Base-by-base conservation (phyloP, 2,329 filamentous ascomycete species). In the Diaporthe nobilis region DNA sequence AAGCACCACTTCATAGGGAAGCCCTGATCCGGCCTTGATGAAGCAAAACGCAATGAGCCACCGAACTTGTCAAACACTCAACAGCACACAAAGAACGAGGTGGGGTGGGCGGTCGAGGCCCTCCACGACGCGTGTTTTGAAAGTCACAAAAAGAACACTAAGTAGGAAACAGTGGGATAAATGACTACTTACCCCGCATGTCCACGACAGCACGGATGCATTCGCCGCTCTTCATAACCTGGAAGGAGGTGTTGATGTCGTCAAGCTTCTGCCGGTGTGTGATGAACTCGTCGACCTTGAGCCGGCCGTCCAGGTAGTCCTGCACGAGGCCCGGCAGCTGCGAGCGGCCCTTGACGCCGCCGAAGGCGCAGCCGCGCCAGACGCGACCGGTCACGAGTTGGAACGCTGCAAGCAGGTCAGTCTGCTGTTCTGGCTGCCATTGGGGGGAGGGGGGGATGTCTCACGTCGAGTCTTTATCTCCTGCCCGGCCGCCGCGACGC, bases 251-350 rank as follows among this genome's bases (percentile, higher is more conserved):
- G 89, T 98, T 98, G 86, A 99, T 98, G 82, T 94, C 92, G 77
- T 87, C 87, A 60, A 99, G 88, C 5, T 90, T 90, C 88, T 98
- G 95, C 81, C 96, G 92, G 88, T 99, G 97, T 44, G 97, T 99
- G 87, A 99, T 98, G 89, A 98, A 98, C 88, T 99, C 97, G 84
- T 98, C 96, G 61, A 98, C 97, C 92, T 98, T 98, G 83, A 99
- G 93, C 83, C 94, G 91, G 81, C 96, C 96, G 72, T 90, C 90
- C 85, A 97, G 90, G 87, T 99, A 99, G 86, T 98, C 96, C 79
- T 92, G 88, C 34, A 99, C 95, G 55, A 99, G 92, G 76, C 90
- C 92, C 65, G 94, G 94, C 79, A 99, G 92, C 88, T 99, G 97
- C 47, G 94, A 93, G 82, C 97, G 96, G 80, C 97, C 97, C 90